Evolutionary conservation across 257 asterid species (phyloP), one percentile per base, ranked within the genome.

Genomic region (Paraleonurus japonicus): DNA sequence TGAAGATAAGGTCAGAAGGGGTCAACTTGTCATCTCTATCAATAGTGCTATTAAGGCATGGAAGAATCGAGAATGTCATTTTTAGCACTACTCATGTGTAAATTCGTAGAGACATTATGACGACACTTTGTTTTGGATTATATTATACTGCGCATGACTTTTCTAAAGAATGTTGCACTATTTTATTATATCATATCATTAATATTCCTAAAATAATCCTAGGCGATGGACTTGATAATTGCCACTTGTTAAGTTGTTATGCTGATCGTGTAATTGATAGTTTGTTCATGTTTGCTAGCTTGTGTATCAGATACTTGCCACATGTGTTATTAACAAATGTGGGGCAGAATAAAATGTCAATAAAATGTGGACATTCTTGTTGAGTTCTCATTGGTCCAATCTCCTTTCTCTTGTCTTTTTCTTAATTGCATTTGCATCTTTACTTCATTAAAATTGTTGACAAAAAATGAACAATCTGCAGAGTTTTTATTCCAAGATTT

Each of bases 321-420:
- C 59, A 28, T 58, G 47, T 35, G 37, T 27, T 58, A 20, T n/a
- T 23, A 10, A 12, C 5, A 54, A 61, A 65, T 33, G 61, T 50
- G 72, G 22, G 58, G 48, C 53, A 61, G 45, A 61, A 68, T 64
- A 47, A 17, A 16, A 47, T 61, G 60, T 50, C 61, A 43, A 13
- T 9, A 77, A 27, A 66, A 67, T 70, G 78, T 66, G 68, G 70
- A 71, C 69, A 73, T 61, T 58, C 61, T 70, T 71, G 74, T 47
- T 43, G 17, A 55, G 20, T 39, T 75, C 61, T 67, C 74, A 75
- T 71, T 67, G 81, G 67, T 75, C 64, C 67, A 67, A 39, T 51
- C 81, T 39, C 76, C 73, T 32, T 43, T 15, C 55, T 68, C 58
- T 72, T 62, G 74, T 47, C 13, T 27, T 70, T 26, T 67, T 9